Evolutionary conservation across 2,329 filamentous ascomycete genomes (phyloP).

Genomic region (Fusarium subglutinans): DNA sequence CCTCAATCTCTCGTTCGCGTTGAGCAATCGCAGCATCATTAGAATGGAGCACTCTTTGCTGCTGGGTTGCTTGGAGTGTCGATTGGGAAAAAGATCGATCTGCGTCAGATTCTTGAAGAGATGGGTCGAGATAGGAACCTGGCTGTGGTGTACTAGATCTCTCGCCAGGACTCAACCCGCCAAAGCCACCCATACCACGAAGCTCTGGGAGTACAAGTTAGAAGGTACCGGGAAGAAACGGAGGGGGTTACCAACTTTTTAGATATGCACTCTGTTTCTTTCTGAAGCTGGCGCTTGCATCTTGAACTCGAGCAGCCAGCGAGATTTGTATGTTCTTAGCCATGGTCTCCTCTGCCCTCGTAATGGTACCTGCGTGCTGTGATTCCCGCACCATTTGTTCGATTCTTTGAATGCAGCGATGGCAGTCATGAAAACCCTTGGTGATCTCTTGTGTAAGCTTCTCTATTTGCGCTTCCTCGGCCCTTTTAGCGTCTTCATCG

Average conservation of each 20-base stretch:
- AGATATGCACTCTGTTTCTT: conserved; percentile 98
- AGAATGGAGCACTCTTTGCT: conserved; percentile 72
- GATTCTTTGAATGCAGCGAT: conserved; percentile 86
- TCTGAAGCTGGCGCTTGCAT: conserved; percentile 89
- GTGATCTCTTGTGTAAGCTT: conserved; percentile 90
- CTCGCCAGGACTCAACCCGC: conserved; percentile 61
- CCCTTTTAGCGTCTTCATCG: conserved; percentile 87
- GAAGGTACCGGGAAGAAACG: background rate
- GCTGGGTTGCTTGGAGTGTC: conserved; percentile 81
- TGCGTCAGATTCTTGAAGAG: conserved; percentile 90
- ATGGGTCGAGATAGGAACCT: conserved; percentile 79
- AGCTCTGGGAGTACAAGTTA: conserved; percentile 65
- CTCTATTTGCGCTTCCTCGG: conserved; percentile 92
- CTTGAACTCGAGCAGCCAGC: conserved; percentile 86
- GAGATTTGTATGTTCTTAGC: conserved; percentile 95
- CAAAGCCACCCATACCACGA: conserved; percentile 72
- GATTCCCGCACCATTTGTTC: conserved; percentile 88
- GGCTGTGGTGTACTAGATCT: conserved; percentile 61
- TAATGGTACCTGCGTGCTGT: conserved; percentile 76
- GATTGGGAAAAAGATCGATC: conserved; percentile 93
- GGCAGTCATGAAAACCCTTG: conserved; percentile 86
- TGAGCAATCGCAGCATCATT: conserved; percentile 89
- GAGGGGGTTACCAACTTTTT: conserved; percentile 70
- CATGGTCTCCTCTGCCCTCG: conserved; percentile 90
- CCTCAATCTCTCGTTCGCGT: conserved; percentile 95